A percentile compares a stretch with the other conserved stretches of the same genome.
Evolutionary conservation across 345 rosid species (phyloP).

Genomic region (Erucastrum elatum): DNA sequence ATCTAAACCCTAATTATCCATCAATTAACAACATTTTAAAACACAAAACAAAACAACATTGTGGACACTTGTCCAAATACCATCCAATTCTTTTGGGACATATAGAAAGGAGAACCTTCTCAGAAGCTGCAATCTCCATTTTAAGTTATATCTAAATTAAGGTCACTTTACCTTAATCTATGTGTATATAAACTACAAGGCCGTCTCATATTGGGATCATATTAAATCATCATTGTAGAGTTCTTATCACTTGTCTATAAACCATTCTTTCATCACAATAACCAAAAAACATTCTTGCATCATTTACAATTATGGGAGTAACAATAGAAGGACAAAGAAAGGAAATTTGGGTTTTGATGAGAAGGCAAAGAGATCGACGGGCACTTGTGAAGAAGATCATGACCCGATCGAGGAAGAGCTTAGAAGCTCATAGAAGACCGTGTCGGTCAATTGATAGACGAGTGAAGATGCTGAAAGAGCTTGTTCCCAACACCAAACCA

Average conservation of each 20-base stretch:
- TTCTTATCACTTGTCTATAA: background rate
- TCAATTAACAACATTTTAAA: constrained; percentile 43
- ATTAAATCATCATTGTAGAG: constrained; percentile 4
- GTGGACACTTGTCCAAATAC: constrained; percentile 52
- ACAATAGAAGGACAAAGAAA: constrained; percentile 34
- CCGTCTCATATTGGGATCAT: constrained; percentile 32
- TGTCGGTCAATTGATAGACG: constrained; percentile 36
- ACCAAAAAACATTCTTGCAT: constrained; percentile 13
- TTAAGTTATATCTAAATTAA: constrained; percentile 25
- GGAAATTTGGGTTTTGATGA: constrained; percentile 29
- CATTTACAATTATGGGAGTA: constrained; percentile 31
- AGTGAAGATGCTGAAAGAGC: constrained; percentile 61
- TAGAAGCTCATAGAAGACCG: constrained; percentile 41
- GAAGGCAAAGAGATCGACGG: constrained; percentile 45
- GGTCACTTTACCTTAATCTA: background rate
- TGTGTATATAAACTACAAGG: constrained; percentile 10
- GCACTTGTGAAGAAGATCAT: constrained; percentile 45
- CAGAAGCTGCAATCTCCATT: constrained; percentile 36
- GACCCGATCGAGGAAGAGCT: constrained; percentile 35
- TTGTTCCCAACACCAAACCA: constrained; percentile 55
- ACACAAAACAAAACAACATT: constrained; percentile 28
- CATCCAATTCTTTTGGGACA: constrained; percentile 42
- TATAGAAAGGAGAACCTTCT: constrained; percentile 26
- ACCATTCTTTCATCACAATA: constrained; percentile 13
- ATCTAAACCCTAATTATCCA: constrained; percentile 47